Base-by-base conservation (phyloP, 306 rosid species). In the Prosopis cineraria region DNA sequence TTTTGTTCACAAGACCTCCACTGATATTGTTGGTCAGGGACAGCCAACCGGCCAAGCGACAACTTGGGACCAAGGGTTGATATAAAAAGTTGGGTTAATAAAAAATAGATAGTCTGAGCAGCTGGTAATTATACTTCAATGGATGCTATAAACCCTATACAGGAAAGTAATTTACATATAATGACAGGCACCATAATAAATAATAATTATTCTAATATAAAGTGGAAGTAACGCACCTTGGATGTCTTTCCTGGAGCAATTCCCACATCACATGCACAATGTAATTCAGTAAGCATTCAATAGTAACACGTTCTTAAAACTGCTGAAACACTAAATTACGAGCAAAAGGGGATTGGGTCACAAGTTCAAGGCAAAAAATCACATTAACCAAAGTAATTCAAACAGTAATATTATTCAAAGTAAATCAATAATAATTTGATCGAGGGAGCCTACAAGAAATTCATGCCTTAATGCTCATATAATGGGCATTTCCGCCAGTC, bases 191-290 rank as follows among this genome's bases (percentile, higher is more conserved):
- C 10, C 69, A 58, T 1, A 68, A 45, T 63, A 75, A 68, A 45
- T 63, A 75, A 72, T 30, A 44, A 52, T 43, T 66, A 39, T 68
- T 47, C 47, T 59, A 36, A 39, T 17, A 12, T 48, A 3, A 71
- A 34, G 19, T 40, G 73, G 79, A 76, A 84, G 75, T 77, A 74
- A 78, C 93, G 62, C 80, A 89, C 97, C 90, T 91, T 81, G 12
- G 96, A 83, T 48, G 94, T 87, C 86, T 94, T 94, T 71, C 97
- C 96, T 91, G 93, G 64, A 79, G 79, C 75, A 79, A 84, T 74
- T 67, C 72, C 40, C 76, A 45, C 36, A 74, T 76, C 67, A 73
- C 86, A 88, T 75, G 86, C 82, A 85, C 77, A 80, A 78, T 10
- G 66, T 25, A 80, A 73, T 81, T 37, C 53, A 47, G 89, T 90